Base-by-base conservation (phyloP, 1,284 basidiomycete species). In the Moniliophthora roreri region DNA sequence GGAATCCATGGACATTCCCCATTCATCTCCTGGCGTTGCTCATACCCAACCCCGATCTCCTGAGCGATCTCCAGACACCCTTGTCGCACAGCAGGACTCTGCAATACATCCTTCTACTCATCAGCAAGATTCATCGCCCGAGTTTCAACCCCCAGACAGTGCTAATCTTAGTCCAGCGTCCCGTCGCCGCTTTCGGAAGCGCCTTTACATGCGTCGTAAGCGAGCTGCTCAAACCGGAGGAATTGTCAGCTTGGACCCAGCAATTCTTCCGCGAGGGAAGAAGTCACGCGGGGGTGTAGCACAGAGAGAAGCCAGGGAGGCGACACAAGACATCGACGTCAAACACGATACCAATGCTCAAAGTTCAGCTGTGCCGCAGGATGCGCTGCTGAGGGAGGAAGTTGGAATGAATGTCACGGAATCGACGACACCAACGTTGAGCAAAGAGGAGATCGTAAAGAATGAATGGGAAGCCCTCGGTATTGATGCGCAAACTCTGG, bases 181-280 rank as follows among this genome's bases (percentile, higher is more conserved):
- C 3, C 82, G 82, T 15, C 77, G 82, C 39, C 82, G 80, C 34
- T 60, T 81, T 32, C 69, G 71, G 56, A 89, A 89, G 56, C 75
- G 86, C 32, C 68, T 90, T 5, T 80, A 87, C 62, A 89, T 89
- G 87, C 82, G 88, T 9, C 79, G 80, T 38, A 85, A 82, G 63
- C 78, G 88, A 37, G 87, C 87, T 13, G 68, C 74, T 36, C 63
- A 67, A 24, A 60, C 60, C 2, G 82, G 82, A 16, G 62, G 52
- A 16, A 62, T 62, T 11, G 62, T 64, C 2, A 67, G 71, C 28
- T 60, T 67, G n/a, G 65, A 66, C 20, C 54, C 65, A 2, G 55
- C 59, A 4, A 72, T 66, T 50, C 65, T 84, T 52, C 77, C 76
- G 42, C 76, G 78, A 21, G 83, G 83, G 16, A 70, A 77, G 55